These are phyloP conservation scores for Fusarium penzigii DNA, from an alignment of 2,329 filamentous ascomycete species.

Conservation along the genomic window DNA sequence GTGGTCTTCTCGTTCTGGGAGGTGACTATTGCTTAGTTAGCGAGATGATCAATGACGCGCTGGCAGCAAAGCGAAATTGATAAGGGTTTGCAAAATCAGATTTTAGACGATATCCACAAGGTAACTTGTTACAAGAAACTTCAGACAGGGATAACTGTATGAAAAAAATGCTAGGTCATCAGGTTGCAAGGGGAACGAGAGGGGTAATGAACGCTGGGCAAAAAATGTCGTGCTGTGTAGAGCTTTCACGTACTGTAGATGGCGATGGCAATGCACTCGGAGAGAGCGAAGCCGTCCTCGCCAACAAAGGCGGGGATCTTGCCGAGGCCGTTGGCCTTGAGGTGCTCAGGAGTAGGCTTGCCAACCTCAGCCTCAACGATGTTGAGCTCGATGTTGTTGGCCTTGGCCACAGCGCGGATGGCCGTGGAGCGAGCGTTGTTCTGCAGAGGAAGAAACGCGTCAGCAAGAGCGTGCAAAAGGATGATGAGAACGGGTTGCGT, in stretches of 20 bases:
- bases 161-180: constrained; percentile 76
- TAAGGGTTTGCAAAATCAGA: constrained; percentile 58
- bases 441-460: constrained; percentile 49
- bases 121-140: constrained; percentile 49
- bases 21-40: constrained; percentile 67
- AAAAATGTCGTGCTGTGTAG: constrained; percentile 32
- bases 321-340: constrained; percentile 81
- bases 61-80: constrained; percentile 30
- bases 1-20: constrained; percentile 99
- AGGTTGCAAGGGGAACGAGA: constrained; percentile 36
- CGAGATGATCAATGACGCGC: constrained; percentile 21
- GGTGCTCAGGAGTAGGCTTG: constrained; percentile 73
- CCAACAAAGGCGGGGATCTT: constrained; percentile 94
- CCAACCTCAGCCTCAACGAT: constrained; percentile 69
- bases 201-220: constrained; percentile 15
- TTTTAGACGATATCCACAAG: constrained; percentile 91
- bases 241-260: constrained; percentile 82
- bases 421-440: constrained; percentile 86
- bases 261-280: constrained; percentile 90
- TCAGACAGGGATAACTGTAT: constrained; percentile 99
- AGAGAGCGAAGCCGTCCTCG: constrained; percentile 85
- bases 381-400: constrained; percentile 92
- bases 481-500: background rate
- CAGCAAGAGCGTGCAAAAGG: constrained; percentile 34
- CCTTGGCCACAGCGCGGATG: constrained; percentile 93